These are phyloP conservation scores for Sporothrix luriei DNA, from an alignment of 2,329 filamentous ascomycete species.

Conservation along the genomic window DNA sequence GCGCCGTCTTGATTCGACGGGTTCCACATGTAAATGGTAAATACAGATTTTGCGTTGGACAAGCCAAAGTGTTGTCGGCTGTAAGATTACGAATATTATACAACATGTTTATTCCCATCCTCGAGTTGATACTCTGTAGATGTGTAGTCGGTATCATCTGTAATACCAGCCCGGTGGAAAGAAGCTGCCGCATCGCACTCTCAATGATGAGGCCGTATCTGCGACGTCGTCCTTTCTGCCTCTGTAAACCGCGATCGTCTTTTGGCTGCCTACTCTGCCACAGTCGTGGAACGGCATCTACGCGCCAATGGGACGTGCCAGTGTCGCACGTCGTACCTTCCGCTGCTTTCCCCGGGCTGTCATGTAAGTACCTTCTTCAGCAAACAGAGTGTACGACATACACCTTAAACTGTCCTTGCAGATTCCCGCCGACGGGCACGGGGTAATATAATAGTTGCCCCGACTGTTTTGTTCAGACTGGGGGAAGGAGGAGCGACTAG, in stretches of 20 bases:
- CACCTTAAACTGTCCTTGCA: background rate
- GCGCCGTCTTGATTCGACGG: background rate
- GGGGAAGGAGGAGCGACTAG: background rate
- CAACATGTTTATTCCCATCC: background rate
- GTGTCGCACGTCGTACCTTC: background rate
- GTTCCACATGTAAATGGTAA: slow-evolving; percentile 22
- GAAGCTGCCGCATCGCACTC: background rate
- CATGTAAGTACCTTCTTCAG: too few relatives aligned
- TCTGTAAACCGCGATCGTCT: background rate
- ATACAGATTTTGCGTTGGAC: slow-evolving; percentile 13
- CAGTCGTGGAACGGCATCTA: background rate
- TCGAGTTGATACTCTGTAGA: background rate
- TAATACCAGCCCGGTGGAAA: background rate
- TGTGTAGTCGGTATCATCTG: background rate
- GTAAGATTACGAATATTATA: slow-evolving; percentile 32
- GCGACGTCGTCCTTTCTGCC: background rate
- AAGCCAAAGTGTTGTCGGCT: slow-evolving; percentile 20
- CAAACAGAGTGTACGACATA: too few relatives aligned
- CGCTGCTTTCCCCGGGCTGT: background rate
- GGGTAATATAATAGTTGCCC: background rate
- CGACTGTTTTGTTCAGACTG: slow-evolving; percentile 7
- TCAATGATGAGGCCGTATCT: background rate
- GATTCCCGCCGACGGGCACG: background rate
- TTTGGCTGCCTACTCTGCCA: background rate
- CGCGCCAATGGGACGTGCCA: background rate